Percentiles rank a stretch among this genome's conserved stretches.
These are phyloP conservation scores for Symbiodinium pilosum DNA, from an alignment of 73 alveolate genomes.

Conservation along the genomic window DNA sequence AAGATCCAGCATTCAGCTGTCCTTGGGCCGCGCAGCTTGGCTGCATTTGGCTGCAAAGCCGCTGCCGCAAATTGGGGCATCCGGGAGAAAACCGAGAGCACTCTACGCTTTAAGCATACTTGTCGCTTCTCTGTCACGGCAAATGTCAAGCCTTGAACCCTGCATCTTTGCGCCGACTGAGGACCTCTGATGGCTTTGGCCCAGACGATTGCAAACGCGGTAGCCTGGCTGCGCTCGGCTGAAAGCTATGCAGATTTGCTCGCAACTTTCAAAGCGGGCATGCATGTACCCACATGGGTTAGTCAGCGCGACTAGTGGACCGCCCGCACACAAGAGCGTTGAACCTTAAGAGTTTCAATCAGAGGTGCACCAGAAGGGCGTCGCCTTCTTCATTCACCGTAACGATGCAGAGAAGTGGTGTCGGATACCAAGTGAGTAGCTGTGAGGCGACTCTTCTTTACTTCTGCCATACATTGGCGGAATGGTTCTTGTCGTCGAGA, in stretches of 20 bases:
- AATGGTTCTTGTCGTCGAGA: too few species aligned
- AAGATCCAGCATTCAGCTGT: neutral
- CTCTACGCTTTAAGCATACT: neutral
- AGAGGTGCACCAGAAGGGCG: neutral
- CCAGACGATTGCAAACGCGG: neutral
- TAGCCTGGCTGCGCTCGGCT: neutral
- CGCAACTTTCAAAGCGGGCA: too few species aligned
- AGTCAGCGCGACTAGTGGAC: too few species aligned
- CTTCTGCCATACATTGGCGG: too few species aligned
- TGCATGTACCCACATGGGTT: too few species aligned
- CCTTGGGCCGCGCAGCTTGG: neutral
- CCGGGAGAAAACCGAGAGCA: too few species aligned
- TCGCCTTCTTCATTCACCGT: conserved; percentile 11
- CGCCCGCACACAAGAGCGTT: neutral
- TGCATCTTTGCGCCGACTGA: neutral
- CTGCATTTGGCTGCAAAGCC: too few species aligned
- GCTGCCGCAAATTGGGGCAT: too few species aligned
- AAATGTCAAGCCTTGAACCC: neutral
- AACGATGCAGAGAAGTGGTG: neutral
- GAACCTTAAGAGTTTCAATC: neutral
- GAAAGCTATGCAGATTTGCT: too few species aligned
- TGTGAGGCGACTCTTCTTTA: too few species aligned
- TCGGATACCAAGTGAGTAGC: neutral
- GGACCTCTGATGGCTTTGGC: conserved; percentile 8
- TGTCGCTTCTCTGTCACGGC: neutral